These are phyloP conservation scores for Fennellomyces sp. DNA, from an alignment of 371 early-diverging fungal genomes.

Conservation along the genomic window DNA sequence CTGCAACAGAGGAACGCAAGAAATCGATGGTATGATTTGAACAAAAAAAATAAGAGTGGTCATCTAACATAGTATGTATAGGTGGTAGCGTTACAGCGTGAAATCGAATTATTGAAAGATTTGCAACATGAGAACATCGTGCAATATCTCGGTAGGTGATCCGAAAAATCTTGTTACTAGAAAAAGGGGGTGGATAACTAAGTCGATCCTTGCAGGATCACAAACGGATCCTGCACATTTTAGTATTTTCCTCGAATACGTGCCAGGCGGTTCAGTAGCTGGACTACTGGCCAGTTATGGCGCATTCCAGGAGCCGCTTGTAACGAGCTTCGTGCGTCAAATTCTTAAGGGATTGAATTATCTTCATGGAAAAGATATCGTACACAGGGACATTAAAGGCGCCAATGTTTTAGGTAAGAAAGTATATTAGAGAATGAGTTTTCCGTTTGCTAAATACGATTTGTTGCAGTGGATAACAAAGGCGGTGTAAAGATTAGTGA, in stretches of 20 bases:
- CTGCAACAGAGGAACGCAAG: slow-evolving; percentile 69
- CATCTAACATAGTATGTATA: slow-evolving; percentile 4
- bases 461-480: slow-evolving; percentile 75
- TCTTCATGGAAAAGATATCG: slow-evolving; percentile 93
- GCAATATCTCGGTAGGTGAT: slow-evolving; percentile 80
- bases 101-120: slow-evolving; percentile 89
- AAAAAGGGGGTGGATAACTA: no score
- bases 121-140: slow-evolving; percentile 95
- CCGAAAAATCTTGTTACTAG: not conserved
- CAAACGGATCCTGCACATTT: slow-evolving; percentile 80
- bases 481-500: slow-evolving; percentile 97
- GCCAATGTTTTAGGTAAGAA: slow-evolving; percentile 79
- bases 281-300: slow-evolving; percentile 86
- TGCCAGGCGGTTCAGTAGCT: slow-evolving; percentile 95
- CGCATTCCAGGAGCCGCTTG: slow-evolving; percentile 82
- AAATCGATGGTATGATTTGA: slow-evolving; percentile 48
- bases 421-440: no score
- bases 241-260: slow-evolving; percentile 98
- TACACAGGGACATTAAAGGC: slow-evolving; percentile 98
- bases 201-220: slow-evolving; percentile 65
- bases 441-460: not conserved
- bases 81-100: slow-evolving; percentile 85
- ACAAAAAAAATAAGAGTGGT: not conserved
- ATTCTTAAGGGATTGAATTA: slow-evolving; percentile 93
- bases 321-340: slow-evolving; percentile 87